phyloP scores from a whole-genome alignment of 163 green algal genomes.

The Coccomyxa subellipsoidea region DNA sequence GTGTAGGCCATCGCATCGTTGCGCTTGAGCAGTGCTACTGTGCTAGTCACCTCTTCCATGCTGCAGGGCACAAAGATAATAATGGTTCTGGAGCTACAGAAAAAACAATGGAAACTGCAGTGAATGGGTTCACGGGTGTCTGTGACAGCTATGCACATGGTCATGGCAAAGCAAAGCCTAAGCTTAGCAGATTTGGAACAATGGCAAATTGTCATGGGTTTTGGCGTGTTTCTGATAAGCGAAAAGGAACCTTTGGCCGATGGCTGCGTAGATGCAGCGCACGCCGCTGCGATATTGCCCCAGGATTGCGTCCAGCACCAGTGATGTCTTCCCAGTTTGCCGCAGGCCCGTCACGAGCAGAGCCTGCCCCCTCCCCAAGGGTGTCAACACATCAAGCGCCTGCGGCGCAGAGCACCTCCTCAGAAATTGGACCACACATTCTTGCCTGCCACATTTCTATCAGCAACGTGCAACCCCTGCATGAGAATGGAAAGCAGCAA shows the following conservation, averaged over 20 bases:
- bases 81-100: neutral
- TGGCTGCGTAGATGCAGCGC: constrained; percentile 67
- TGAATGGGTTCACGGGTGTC: neutral
- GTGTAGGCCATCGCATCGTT: constrained; percentile 57
- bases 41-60: neutral
- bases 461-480: neutral
- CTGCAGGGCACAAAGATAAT: neutral
- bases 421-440: neutral
- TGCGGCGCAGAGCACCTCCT: too few species aligned
- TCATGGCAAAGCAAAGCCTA: neutral
- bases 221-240: too few species aligned
- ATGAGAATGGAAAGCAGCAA: neutral
- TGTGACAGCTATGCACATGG: neutral
- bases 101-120: neutral
- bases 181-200: too few species aligned
- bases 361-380: constrained; percentile 77
- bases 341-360: constrained; percentile 71
- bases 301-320: constrained; percentile 69
- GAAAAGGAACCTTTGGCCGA: constrained; percentile 39
- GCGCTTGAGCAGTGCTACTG: constrained; percentile 29
- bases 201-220: too few species aligned
- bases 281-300: constrained; percentile 47
- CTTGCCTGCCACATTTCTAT: too few species aligned
- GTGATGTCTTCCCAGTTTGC: constrained; percentile 60
- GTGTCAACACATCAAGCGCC: constrained; percentile 82